Evolutionary conservation across 306 rosid species (phyloP).

Genomic region (Quercus suber): DNA sequence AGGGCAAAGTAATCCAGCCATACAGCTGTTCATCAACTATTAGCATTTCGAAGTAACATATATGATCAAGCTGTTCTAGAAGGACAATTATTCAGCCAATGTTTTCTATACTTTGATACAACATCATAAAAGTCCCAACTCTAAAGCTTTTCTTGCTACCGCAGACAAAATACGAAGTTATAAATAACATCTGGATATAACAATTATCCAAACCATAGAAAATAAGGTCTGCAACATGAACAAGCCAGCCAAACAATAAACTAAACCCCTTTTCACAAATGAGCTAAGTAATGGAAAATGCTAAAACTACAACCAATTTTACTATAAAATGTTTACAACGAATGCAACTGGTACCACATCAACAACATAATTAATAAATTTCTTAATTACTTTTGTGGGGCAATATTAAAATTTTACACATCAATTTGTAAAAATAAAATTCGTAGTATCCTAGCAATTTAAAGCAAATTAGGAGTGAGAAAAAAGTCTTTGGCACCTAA

Average conservation of each 20-base stretch:
- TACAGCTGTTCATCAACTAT: not conserved
- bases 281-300: not conserved
- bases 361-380: too few relatives aligned
- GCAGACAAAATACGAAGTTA: not conserved
- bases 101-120: not conserved
- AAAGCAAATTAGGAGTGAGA: too few relatives aligned
- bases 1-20: not conserved
- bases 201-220: not conserved
- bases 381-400: too few relatives aligned
- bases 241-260: not conserved
- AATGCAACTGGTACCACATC: too few relatives aligned
- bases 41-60: not conserved
- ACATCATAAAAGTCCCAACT: not conserved
- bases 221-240: too few relatives aligned
- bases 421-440: too few relatives aligned
- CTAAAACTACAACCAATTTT: not conserved
- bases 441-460: too few relatives aligned
- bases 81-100: not conserved
- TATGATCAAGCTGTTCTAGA: not conserved
- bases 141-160: not conserved
- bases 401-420: too few relatives aligned
- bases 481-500: not conserved
- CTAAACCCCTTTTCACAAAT: not conserved
- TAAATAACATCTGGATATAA: not conserved
- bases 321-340: too few relatives aligned